A percentile compares a stretch with the other conserved stretches of the same genome.
phyloP scores from a whole-genome alignment of 306 rosid species.

The Rosa chinensis region DNA sequence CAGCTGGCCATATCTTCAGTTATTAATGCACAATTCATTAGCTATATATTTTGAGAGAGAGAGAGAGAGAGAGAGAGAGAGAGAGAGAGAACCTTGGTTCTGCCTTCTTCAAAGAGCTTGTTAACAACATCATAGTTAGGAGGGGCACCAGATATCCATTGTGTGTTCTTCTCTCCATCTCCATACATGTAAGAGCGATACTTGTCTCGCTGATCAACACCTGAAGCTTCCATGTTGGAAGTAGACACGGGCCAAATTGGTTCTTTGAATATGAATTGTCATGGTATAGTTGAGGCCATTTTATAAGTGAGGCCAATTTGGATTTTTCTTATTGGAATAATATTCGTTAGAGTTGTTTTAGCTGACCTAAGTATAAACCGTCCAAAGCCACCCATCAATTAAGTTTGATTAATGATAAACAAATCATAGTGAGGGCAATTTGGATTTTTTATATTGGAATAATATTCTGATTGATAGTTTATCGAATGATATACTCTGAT shows the following conservation, averaged over 20 bases:
- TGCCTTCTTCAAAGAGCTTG: constrained; percentile 60
- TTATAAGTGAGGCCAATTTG: neutral
- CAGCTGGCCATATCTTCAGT: constrained; percentile 53
- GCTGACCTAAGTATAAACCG: no score
- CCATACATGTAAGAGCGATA: constrained; percentile 38
- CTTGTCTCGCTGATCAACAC: constrained; percentile 29
- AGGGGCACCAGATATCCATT: constrained; percentile 52
- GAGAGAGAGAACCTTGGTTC: constrained; percentile 37
- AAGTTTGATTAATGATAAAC: no score
- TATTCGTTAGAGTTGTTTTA: no score
- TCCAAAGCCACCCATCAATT: no score
- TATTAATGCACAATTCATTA: neutral
- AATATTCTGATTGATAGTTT: no score
- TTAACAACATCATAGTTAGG: constrained; percentile 55
- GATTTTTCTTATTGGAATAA: no score
- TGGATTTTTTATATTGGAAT: no score
- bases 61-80: neutral
- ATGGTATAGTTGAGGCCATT: neutral
- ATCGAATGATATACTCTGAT: no score
- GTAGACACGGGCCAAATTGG: neutral
- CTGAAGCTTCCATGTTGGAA: constrained; percentile 18
- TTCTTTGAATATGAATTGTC: neutral
- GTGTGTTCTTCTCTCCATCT: constrained; percentile 47
- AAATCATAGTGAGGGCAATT: no score
- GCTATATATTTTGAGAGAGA: neutral